phyloP scores from a whole-genome alignment of 345 rosid genomes.

The Gossypioides kirkii region DNA sequence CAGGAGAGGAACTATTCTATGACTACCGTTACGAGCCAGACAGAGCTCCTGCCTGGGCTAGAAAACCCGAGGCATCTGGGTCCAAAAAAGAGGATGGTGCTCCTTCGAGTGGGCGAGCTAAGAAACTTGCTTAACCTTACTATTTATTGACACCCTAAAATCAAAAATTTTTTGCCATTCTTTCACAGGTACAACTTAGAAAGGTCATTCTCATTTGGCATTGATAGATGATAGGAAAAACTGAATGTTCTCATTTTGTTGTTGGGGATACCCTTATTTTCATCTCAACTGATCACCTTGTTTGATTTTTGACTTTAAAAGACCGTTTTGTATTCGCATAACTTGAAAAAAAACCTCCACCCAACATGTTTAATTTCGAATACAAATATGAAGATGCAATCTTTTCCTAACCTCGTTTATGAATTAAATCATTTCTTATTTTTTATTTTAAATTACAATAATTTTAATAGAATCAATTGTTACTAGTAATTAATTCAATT shows the following conservation, averaged over 20 bases:
- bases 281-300: conserved; percentile 30
- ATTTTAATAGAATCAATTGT: too few relatives aligned
- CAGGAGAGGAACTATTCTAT: conserved; percentile 92
- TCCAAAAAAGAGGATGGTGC: conserved; percentile 75
- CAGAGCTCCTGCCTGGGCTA: conserved; percentile 98
- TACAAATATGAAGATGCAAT: too few relatives aligned
- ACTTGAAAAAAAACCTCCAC: background rate
- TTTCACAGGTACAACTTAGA: conserved; percentile 30
- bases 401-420: too few relatives aligned
- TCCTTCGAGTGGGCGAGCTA: conserved; percentile 83
- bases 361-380: background rate
- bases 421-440: too few relatives aligned
- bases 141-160: conserved; percentile 16
- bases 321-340: background rate
- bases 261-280: background rate
- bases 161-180: conserved; percentile 28
- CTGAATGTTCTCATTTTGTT: background rate
- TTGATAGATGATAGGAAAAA: conserved; percentile 22
- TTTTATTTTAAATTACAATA: too few relatives aligned
- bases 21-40: conserved; percentile 97
- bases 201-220: conserved; percentile 25
- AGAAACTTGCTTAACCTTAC: conserved; percentile 74
- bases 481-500: too few relatives aligned
- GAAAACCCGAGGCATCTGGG: conserved; percentile 86
- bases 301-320: conserved; percentile 17